These are phyloP conservation scores for Nannizziopsis arthrosporioides DNA, from an alignment of 2,329 filamentous ascomycete species.

Conservation along the genomic window DNA sequence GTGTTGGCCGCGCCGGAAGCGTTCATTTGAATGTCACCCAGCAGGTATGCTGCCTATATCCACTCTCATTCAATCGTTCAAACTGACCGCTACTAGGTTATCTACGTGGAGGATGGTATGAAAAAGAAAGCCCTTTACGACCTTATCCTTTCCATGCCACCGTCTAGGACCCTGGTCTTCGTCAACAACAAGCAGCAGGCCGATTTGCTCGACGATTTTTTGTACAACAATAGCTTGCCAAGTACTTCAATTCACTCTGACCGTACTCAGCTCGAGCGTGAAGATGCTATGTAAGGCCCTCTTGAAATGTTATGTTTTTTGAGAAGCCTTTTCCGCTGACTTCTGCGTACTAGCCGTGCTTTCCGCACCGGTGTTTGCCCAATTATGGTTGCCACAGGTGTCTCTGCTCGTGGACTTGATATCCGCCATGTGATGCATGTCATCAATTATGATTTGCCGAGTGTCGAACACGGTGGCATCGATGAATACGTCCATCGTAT, in stretches of 20 bases:
- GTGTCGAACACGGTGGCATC: conserved; percentile 65
- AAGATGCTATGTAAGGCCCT: conserved; percentile 62
- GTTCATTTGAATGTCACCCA: conserved; percentile 76
- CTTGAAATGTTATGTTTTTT: conserved; percentile 11
- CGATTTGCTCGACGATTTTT: conserved; percentile 75
- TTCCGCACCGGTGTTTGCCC: conserved; percentile 67
- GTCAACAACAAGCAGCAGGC: conserved; percentile 69
- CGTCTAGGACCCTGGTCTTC: conserved; percentile 76
- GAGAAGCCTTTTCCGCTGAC: conserved; percentile 13
- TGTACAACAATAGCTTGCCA: conserved; percentile 69
- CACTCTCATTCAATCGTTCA: neutral
- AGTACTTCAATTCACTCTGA: conserved; percentile 80
- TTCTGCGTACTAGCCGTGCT: conserved; percentile 42
- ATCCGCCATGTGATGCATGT: conserved; percentile 79
- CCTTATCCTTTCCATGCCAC: conserved; percentile 56
- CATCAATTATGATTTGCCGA: conserved; percentile 85
- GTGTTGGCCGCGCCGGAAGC: conserved; percentile 75
- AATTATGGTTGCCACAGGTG: conserved; percentile 73
- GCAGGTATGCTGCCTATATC: conserved; percentile 31
- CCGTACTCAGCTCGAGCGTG: conserved; percentile 79
- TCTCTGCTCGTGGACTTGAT: conserved; percentile 80
- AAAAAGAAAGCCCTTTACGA: conserved; percentile 65
- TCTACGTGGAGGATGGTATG: conserved; percentile 51
- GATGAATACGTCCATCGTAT: conserved; percentile 92
- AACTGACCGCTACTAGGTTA: conserved; percentile 36